Conservation (phyloP, 73 alveolate genomes). For the Paraurostyla sp. region DNA sequence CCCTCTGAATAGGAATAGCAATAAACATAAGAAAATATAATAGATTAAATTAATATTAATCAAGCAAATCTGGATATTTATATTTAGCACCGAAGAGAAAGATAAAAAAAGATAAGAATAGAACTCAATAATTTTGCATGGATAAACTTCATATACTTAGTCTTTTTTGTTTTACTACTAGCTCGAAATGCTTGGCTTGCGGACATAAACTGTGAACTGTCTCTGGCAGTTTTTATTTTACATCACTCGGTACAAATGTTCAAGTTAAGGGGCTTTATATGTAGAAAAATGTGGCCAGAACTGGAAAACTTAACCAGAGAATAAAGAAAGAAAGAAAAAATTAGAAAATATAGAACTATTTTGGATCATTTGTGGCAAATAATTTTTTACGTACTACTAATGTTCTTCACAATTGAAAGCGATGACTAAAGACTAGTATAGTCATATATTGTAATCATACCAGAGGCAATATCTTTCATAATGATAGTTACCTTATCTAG, state of each 20-base stretch:
- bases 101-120: not conserved
- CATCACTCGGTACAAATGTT: not conserved
- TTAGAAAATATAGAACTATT: not conserved
- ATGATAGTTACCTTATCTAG: constrained; percentile 11
- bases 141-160: constrained; percentile 16
- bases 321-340: constrained; percentile 3
- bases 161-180: not conserved
- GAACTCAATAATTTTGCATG: constrained; percentile 24
- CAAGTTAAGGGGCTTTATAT: not conserved
- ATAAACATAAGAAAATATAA: too few relatives aligned
- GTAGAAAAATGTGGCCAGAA: not conserved
- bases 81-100: constrained; percentile 32
- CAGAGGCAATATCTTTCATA: not conserved
- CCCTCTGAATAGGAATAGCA: too few relatives aligned
- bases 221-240: not conserved
- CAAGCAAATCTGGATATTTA: constrained; percentile 16
- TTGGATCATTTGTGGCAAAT: not conserved
- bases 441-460: constrained; percentile 14
- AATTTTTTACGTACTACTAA: not conserved
- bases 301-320: not conserved
- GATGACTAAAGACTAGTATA: not conserved
- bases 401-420: constrained; percentile 16
- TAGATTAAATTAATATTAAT: not conserved
- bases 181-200: not conserved
- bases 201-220: constrained; percentile 13